Conservation (phyloP, 176 grass and related monocot genomes). For the Triticum monococcum region DNA sequence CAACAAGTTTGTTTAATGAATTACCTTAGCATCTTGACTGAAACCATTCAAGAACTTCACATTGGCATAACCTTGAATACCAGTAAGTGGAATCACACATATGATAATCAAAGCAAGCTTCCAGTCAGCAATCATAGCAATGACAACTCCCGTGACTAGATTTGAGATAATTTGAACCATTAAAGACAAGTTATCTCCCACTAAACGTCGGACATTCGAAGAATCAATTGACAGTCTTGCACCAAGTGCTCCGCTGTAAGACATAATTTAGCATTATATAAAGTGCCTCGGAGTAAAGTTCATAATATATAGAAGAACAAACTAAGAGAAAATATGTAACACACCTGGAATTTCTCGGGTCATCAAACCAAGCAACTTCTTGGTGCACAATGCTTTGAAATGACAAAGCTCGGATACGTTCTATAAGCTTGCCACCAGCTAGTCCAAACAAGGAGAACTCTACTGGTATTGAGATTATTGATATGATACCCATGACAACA, state of each 20-base stretch:
- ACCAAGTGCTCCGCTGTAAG: neutral
- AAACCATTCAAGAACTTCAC: slow-evolving; percentile 32
- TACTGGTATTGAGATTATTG: slow-evolving; percentile 42
- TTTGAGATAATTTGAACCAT: neutral
- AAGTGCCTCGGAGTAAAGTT: neutral
- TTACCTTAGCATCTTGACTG: slow-evolving; percentile 34
- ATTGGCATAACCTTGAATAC: slow-evolving; percentile 24
- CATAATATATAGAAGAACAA: neutral
- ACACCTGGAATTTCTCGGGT: slow-evolving; percentile 73
- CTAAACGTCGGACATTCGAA: neutral
- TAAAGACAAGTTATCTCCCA: slow-evolving; percentile 1
- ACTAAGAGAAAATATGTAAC: neutral
- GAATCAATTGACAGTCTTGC: neutral
- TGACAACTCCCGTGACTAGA: neutral
- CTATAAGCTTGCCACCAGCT: slow-evolving; percentile 77
- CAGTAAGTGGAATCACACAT: neutral
- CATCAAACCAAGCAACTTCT: slow-evolving; percentile 89
- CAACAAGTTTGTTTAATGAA: neutral
- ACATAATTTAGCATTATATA: neutral
- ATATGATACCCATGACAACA: slow-evolving; percentile 46
- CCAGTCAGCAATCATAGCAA: neutral
- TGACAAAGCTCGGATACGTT: slow-evolving; percentile 59
- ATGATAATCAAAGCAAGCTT: neutral
- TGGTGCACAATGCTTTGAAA: slow-evolving; percentile 64
- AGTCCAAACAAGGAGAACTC: slow-evolving; percentile 70